These are phyloP conservation scores for Stephania japonica DNA, from an alignment of 164 flowering plant genomes.

Conservation along the genomic window DNA sequence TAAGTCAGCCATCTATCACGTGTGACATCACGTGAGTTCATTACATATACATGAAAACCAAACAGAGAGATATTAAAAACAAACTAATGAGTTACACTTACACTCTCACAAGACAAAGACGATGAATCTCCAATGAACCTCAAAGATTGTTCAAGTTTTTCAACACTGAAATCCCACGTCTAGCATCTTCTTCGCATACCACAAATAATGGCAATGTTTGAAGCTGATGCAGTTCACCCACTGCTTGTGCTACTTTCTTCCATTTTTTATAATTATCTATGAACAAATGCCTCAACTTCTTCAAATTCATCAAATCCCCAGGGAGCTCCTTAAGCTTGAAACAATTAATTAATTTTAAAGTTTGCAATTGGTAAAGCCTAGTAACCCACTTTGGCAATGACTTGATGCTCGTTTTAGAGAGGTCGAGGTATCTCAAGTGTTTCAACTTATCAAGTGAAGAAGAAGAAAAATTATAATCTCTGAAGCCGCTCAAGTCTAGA, in stretches of 20 bases:
- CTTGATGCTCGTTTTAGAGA: not conserved
- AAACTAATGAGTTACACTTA: no score
- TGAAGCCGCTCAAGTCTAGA: constrained; percentile 1
- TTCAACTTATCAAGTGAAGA: not conserved
- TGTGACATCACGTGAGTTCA: no score
- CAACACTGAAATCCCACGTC: constrained; percentile 2
- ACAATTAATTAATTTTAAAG: not conserved
- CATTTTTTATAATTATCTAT: not conserved
- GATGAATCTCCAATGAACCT: not conserved
- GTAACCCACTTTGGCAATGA: not conserved
- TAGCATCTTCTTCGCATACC: constrained; percentile 1
- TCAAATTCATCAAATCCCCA: not conserved
- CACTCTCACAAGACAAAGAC: constrained; percentile 6
- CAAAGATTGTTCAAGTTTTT: constrained; percentile 4
- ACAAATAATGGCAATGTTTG: constrained; percentile 15
- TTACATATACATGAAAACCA: no score
- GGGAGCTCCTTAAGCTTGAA: not conserved
- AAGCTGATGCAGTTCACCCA: constrained; percentile 5
- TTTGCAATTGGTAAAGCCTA: not conserved
- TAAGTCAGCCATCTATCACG: no score
- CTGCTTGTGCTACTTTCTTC: not conserved
- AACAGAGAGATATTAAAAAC: no score
- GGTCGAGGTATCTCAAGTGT: constrained; percentile 11
- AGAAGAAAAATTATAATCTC: not conserved
- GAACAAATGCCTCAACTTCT: constrained; percentile 1